Evolutionary conservation across 768 basidiomycete species (phyloP).

Genomic region (Amanita phalloides): DNA sequence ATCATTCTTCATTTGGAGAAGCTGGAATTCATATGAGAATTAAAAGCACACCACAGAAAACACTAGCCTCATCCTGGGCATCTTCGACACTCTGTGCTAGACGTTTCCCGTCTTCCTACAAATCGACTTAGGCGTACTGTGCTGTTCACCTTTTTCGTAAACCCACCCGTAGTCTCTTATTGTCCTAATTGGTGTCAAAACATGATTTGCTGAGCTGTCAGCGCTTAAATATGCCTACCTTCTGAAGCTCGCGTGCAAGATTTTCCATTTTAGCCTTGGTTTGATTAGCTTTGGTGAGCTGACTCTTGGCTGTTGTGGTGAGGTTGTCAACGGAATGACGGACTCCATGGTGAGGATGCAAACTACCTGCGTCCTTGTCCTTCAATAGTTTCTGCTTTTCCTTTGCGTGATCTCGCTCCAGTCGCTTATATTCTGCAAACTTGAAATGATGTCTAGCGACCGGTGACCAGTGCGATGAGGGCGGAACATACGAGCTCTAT

Average conservation of each 20-base stretch:
- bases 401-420: slow-evolving; percentile 84
- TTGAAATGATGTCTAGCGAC: slow-evolving; percentile 21
- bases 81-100: slow-evolving; percentile 75
- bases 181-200: slow-evolving; percentile 43
- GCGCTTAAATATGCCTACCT: slow-evolving; percentile 35
- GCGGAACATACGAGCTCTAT: slow-evolving; percentile 62
- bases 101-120: slow-evolving; percentile 77
- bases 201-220: background rate
- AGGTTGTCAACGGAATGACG: slow-evolving; percentile 6
- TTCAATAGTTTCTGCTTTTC: slow-evolving; percentile 87
- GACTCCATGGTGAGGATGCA: background rate
- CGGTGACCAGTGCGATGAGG: slow-evolving; percentile 7
- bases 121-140: slow-evolving; percentile 8
- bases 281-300: slow-evolving; percentile 81
- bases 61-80: slow-evolving; percentile 71
- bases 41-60: background rate
- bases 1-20: slow-evolving; percentile 73
- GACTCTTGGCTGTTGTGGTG: slow-evolving; percentile 55
- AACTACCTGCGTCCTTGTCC: slow-evolving; percentile 80
- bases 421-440: slow-evolving; percentile 83
- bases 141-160: background rate
- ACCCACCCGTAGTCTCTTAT: slow-evolving; percentile 76
- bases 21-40: slow-evolving; percentile 27
- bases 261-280: slow-evolving; percentile 88
- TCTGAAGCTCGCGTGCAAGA: slow-evolving; percentile 80